Conservation (phyloP, 768 basidiomycete genomes). For the Leccinum pellstonianum region DNA sequence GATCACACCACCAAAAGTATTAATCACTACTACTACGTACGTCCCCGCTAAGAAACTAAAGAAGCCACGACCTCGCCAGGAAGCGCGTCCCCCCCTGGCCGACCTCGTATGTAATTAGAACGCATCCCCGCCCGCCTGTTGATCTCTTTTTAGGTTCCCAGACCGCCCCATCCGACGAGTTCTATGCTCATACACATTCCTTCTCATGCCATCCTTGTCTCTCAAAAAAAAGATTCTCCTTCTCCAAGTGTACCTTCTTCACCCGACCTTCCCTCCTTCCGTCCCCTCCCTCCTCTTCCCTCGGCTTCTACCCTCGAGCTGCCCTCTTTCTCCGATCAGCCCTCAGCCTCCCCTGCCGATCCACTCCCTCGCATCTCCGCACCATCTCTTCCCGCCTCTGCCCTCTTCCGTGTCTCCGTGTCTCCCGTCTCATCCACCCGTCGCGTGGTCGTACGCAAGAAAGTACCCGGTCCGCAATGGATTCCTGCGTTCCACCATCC, state of each 20-base stretch:
- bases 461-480: slow-evolving; percentile 29
- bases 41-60: slow-evolving; percentile 24
- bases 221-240: slow-evolving; percentile 11
- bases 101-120: slow-evolving; percentile 30
- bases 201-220: slow-evolving; percentile 2
- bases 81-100: slow-evolving; percentile 31
- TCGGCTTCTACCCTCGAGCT: slow-evolving; percentile 40
- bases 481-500: slow-evolving; percentile 46
- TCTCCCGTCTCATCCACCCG: slow-evolving; percentile 18
- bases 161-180: slow-evolving; percentile 15
- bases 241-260: slow-evolving; percentile 11
- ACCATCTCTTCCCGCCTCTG: slow-evolving; percentile 18
- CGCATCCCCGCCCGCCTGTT: slow-evolving; percentile 6
- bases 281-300: slow-evolving; percentile 35
- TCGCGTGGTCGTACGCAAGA: slow-evolving; percentile 13
- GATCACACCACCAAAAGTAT: slow-evolving; percentile 32
- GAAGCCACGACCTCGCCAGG: slow-evolving; percentile 21
- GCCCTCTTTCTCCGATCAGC: slow-evolving; percentile 35
- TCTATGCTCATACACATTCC: slow-evolving; percentile 17
- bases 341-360: slow-evolving; percentile 5
- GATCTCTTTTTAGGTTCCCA: slow-evolving; percentile 17
- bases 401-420: slow-evolving; percentile 16
- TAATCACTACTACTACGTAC: slow-evolving; percentile 26
- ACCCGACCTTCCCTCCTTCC: slow-evolving; percentile 20
- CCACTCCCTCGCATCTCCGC: slow-evolving; percentile 5